Percentiles rank a stretch among this genome's conserved stretches.
These are phyloP conservation scores for Leccinum fallax DNA, from an alignment of 1,284 basidiomycete genomes.

Conservation along the genomic window DNA sequence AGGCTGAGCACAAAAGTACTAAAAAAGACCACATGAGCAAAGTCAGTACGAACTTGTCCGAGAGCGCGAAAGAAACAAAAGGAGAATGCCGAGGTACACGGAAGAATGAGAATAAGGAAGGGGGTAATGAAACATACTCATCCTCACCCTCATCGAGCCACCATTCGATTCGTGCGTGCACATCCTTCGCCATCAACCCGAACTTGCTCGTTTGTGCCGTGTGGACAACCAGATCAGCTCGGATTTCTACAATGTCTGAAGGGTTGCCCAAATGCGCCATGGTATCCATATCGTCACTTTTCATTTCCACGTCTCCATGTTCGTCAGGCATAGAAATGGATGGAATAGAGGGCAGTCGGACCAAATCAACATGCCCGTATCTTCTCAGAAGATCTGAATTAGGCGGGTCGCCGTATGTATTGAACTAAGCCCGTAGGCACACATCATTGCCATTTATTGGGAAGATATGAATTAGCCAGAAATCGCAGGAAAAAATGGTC, in stretches of 20 bases:
- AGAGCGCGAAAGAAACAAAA: background rate
- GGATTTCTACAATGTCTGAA: constrained; percentile 85
- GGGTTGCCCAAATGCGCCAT: constrained; percentile 60
- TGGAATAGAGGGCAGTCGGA: constrained; percentile 46
- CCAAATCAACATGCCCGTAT: constrained; percentile 90
- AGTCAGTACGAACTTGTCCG: constrained; percentile 9
- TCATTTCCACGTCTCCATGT: constrained; percentile 33
- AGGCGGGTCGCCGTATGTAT: constrained; percentile 94
- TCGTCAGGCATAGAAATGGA: constrained; percentile 35
- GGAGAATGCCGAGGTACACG: background rate
- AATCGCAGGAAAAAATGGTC: background rate
- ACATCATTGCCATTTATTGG: background rate
- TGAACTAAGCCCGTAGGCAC: constrained; percentile 60
- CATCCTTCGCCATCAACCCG: constrained; percentile 18
- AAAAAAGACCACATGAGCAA: background rate
- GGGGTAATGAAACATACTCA: constrained; percentile 63
- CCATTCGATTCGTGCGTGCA: constrained; percentile 76
- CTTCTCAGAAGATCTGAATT: constrained; percentile 94
- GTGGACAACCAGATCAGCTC: constrained; percentile 75
- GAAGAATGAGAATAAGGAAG: background rate
- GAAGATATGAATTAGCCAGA: background rate
- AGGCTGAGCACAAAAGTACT: constrained; percentile 25
- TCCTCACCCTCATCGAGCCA: constrained; percentile 90
- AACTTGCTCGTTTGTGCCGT: constrained; percentile 36
- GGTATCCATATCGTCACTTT: background rate